phyloP scores from a whole-genome alignment of 2,329 filamentous ascomycete species.

The Fusarium luffae region DNA sequence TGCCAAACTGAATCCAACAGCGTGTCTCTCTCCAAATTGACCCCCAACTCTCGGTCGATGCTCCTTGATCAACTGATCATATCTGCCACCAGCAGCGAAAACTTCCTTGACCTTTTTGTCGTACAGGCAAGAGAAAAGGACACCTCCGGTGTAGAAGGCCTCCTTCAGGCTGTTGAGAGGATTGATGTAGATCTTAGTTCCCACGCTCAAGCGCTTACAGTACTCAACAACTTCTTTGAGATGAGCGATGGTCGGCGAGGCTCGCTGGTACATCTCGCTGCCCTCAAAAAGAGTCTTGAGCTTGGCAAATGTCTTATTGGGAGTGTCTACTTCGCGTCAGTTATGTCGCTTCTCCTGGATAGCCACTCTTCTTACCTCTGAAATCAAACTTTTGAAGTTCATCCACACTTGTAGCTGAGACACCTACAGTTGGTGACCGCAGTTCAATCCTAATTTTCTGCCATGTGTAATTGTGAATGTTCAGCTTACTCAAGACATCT shows the following conservation, averaged over 20 bases:
- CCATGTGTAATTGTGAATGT: slow-evolving; percentile 84
- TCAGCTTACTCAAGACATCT: slow-evolving; percentile 86
- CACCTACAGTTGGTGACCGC: slow-evolving; percentile 80
- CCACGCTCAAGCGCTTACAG: slow-evolving; percentile 78
- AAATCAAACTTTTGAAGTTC: slow-evolving; percentile 94
- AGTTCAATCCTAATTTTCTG: slow-evolving; percentile 85
- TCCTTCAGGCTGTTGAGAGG: slow-evolving; percentile 91
- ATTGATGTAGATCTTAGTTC: slow-evolving; percentile 82
- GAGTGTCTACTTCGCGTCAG: slow-evolving; percentile 57
- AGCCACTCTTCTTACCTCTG: slow-evolving; percentile 64
- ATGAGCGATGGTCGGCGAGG: slow-evolving; percentile 81
- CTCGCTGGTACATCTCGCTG: slow-evolving; percentile 76
- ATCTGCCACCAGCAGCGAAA: slow-evolving; percentile 92
- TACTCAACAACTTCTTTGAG: slow-evolving; percentile 82
- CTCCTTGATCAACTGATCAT: slow-evolving; percentile 88
- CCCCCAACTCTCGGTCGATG: slow-evolving; percentile 77
- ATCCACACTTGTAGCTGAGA: slow-evolving; percentile 89
- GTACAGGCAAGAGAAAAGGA: slow-evolving; percentile 91
- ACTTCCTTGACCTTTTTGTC: slow-evolving; percentile 87
- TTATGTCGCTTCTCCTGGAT: not conserved
- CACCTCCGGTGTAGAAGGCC: slow-evolving; percentile 85
- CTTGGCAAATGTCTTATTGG: slow-evolving; percentile 67
- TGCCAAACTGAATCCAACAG: slow-evolving; percentile 90
- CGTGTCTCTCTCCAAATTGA: slow-evolving; percentile 75
- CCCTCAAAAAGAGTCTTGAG: slow-evolving; percentile 71